Evolutionary conservation across 2,329 filamentous ascomycete genomes (phyloP).

Genomic region (Pseudonectria buxi): DNA sequence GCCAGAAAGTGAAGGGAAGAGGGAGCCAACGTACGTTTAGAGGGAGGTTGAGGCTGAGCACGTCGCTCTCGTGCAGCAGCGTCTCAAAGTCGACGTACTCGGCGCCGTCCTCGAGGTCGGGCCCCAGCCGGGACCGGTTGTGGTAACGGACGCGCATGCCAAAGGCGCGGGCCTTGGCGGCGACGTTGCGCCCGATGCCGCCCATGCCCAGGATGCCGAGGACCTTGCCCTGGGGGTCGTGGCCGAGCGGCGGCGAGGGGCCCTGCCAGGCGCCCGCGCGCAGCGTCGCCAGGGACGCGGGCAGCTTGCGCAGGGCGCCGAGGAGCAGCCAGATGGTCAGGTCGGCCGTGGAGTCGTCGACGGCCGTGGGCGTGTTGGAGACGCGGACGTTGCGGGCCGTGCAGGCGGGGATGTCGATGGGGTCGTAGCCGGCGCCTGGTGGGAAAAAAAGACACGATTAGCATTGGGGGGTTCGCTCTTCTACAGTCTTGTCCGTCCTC

Average conservation of each 20-base stretch:
- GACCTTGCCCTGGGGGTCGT: constrained; percentile 71
- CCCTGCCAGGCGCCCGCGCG: constrained; percentile 65
- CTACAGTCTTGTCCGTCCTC: constrained; percentile 14
- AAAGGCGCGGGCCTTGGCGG: constrained; percentile 66
- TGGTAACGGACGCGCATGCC: constrained; percentile 71
- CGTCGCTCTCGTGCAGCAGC: constrained; percentile 62
- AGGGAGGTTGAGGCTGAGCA: constrained; percentile 73
- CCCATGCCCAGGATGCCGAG: constrained; percentile 83
- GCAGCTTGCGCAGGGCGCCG: constrained; percentile 70
- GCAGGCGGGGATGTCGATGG: constrained; percentile 68
- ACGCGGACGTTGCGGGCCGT: constrained; percentile 60
- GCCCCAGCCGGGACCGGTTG: constrained; percentile 57
- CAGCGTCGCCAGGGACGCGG: constrained; percentile 56
- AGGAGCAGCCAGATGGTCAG: constrained; percentile 74
- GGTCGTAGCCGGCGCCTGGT: constrained; percentile 76
- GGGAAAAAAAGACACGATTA: not conserved
- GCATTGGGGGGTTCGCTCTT: not conserved
- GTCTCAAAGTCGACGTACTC: constrained; percentile 69
- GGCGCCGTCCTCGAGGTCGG: constrained; percentile 50
- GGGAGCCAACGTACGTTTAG: constrained; percentile 70
- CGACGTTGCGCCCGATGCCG: constrained; percentile 73
- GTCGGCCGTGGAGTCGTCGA: constrained; percentile 80
- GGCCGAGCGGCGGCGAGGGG: constrained; percentile 53
- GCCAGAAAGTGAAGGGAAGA: not conserved
- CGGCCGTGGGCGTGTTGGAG: constrained; percentile 74